phyloP scores from a whole-genome alignment of 148 eudicot species.

The Fagopyrum esculentum region DNA sequence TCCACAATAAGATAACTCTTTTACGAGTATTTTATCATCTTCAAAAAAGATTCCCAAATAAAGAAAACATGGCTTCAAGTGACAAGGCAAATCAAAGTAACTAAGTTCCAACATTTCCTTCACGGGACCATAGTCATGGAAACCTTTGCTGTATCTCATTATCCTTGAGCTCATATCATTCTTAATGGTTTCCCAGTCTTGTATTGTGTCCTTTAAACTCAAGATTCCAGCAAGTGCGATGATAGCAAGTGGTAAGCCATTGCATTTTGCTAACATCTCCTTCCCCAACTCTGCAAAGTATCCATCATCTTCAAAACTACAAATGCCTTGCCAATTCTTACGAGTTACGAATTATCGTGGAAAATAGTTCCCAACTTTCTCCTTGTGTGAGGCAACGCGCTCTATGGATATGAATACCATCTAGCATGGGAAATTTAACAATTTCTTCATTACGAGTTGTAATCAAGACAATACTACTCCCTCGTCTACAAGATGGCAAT shows the following conservation, averaged over 20 bases:
- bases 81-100: slow-evolving; percentile 11
- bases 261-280: slow-evolving; percentile 14
- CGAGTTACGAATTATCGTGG: not conserved
- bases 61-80: slow-evolving; percentile 13
- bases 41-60: slow-evolving; percentile 3
- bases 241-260: slow-evolving; percentile 11
- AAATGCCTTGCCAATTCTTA: not conserved
- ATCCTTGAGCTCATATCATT: slow-evolving; percentile 4
- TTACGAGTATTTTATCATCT: not conserved
- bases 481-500: not conserved
- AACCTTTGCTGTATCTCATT: not conserved
- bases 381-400: not conserved
- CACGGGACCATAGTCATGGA: slow-evolving; percentile 1
- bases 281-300: not conserved
- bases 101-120: slow-evolving; percentile 13
- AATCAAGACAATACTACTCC: not conserved
- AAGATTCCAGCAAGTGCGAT: slow-evolving; percentile 6
- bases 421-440: not conserved
- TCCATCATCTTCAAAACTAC: not conserved
- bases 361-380: slow-evolving; percentile 12
- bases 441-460: slow-evolving; percentile 4
- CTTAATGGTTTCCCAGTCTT: not conserved
- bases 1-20: slow-evolving; percentile 2
- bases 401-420: not conserved
- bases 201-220: not conserved